Evolutionary conservation across 768 basidiomycete species (phyloP), one percentile per base, ranked within the genome.

Genomic region (Phanerodontia chrysosporium): DNA sequence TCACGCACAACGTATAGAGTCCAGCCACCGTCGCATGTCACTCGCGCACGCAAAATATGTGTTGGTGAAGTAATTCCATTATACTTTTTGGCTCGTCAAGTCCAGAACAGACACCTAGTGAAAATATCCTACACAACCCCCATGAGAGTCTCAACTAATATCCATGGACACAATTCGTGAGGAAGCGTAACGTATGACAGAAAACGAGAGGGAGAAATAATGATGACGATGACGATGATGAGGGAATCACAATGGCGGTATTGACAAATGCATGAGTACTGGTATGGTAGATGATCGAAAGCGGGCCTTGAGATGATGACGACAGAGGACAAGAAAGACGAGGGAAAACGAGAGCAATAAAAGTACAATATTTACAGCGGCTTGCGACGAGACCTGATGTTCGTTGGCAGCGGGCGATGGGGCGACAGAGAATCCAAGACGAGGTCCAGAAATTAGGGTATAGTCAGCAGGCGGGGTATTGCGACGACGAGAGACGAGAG

Each of bases 331-430:
- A 51, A 14, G 18, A n/a, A n/a, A n/a, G n/a, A n/a, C n/a, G 21
- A 49, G 30, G 13, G 29, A 21, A 24, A 53, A 53, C 3, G 52
- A 53, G 52, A 53, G 52, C 52, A 24, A 25, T 53, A 53, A 42
- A 53, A 53, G 52, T 53, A 53, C 52, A 53, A 3, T 25, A 53
- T 53, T 22, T 53, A 53, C 52, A 53, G 22, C 21, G n/a, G 35
- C 36, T 18, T 42, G 46, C 27, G 46, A 18, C 27, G 46, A 48
- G 18, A 22, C 22, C 24, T 10, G 46, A 12, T 6, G 46, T 25
- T 48, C 24, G 25, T 36, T 36, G 35, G 6, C 7, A 24, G 36
- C 35, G 36, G 27, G 13, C 35, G 51, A 52, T 52, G 28, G 49
- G 7, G 32, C 25, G 51, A 39, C 21, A 8, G 24, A 10, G 39